Evolutionary conservation across 257 asterid species (phyloP).

Genomic region (Nicotiana otophora): DNA sequence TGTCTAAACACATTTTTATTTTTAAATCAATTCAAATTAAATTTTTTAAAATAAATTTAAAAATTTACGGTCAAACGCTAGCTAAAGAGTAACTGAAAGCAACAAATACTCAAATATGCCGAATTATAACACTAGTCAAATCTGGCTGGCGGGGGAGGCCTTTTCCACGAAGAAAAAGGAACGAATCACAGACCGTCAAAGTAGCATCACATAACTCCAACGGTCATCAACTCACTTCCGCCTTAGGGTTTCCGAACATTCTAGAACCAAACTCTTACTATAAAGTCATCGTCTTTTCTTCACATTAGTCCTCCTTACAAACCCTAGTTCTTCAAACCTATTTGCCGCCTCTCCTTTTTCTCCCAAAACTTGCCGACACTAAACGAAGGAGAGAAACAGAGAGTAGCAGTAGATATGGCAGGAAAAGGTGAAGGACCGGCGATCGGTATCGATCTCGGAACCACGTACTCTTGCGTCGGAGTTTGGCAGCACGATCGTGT

Average conservation of each 20-base stretch:
- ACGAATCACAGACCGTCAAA: background rate
- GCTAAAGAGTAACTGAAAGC: background rate
- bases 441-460: slow-evolving; percentile 5
- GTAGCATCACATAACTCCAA: background rate
- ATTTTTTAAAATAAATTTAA: too few relatives aligned
- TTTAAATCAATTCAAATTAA: too few relatives aligned
- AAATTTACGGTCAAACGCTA: too few relatives aligned
- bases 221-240: background rate
- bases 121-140: background rate
- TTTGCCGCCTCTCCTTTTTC: background rate
- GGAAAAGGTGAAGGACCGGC: slow-evolving; percentile 11
- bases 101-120: background rate
- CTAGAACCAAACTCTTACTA: background rate
- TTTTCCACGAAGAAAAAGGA: background rate
- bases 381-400: background rate
- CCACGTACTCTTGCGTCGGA: background rate
- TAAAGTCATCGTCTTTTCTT: background rate
- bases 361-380: background rate
- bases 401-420: background rate
- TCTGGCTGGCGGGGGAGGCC: background rate
- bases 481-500: slow-evolving; percentile 8
- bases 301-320: background rate
- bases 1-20: too few relatives aligned
- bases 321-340: background rate
- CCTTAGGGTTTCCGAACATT: slow-evolving; percentile 4